phyloP scores from a whole-genome alignment of 208 protist species.

The Acanthamoeba royreba region DNA sequence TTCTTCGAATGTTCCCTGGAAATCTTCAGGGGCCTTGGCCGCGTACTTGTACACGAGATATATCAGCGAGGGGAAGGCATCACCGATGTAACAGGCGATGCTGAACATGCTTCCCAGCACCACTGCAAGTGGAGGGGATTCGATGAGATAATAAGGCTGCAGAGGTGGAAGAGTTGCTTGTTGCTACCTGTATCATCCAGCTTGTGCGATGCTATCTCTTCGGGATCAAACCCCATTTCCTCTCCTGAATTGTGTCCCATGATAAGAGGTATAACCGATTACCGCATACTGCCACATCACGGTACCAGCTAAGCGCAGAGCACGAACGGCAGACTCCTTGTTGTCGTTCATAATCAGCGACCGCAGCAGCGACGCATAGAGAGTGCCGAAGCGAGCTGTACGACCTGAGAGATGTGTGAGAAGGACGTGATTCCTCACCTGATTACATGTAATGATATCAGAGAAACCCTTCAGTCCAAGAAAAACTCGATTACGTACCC shows the following conservation, averaged over 20 bases:
- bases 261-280: too few relatives aligned
- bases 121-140: too few relatives aligned
- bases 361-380: background rate
- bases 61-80: background rate
- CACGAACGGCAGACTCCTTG: background rate
- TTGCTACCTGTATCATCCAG: background rate
- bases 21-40: background rate
- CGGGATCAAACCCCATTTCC: background rate
- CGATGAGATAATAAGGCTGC: too few relatives aligned
- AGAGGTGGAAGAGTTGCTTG: too few relatives aligned
- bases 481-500: background rate
- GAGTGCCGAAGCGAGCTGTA: background rate
- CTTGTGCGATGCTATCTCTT: background rate
- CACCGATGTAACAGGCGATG: constrained; percentile 35
- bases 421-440: background rate
- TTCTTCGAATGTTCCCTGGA: background rate
- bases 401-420: background rate
- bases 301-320: background rate
- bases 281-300: too few relatives aligned
- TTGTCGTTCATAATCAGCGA: background rate
- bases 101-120: background rate
- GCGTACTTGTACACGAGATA: constrained; percentile 47
- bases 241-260: background rate
- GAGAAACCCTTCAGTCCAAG: too few relatives aligned
- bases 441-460: too few relatives aligned